Evolutionary conservation across 148 eudicot genomes (phyloP).

Genomic region (Heliosperma pusillum): DNA sequence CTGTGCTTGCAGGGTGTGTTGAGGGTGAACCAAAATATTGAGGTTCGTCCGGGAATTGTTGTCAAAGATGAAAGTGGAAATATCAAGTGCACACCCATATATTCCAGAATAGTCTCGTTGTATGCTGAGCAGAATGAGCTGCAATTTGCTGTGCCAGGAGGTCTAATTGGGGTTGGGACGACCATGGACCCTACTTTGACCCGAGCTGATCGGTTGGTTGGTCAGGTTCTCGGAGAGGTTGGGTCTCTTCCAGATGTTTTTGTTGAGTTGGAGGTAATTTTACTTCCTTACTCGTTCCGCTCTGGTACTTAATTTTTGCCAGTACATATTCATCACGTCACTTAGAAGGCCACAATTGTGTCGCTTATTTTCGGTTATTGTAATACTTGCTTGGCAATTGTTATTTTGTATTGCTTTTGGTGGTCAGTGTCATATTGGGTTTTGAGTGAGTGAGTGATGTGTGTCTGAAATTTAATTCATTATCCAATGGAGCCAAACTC

Average conservation of each 20-base stretch:
- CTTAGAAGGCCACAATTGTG: neutral
- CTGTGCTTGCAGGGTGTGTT: constrained; percentile 66
- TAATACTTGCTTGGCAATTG: neutral
- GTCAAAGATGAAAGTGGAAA: constrained; percentile 88
- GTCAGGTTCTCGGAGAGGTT: constrained; percentile 98
- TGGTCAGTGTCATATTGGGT: neutral
- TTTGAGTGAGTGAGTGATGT: neutral
- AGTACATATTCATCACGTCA: neutral
- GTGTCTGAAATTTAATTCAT: neutral
- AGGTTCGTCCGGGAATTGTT: constrained; percentile 94
- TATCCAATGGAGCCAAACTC: neutral
- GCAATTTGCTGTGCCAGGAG: constrained; percentile 96
- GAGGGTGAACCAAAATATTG: constrained; percentile 83
- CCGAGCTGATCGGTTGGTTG: constrained; percentile 95
- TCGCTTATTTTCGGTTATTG: neutral
- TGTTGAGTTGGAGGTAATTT: constrained; percentile 82
- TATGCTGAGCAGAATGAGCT: constrained; percentile 92
- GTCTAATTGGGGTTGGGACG: constrained; percentile 98
- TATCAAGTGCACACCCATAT: constrained; percentile 88
- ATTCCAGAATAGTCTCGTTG: constrained; percentile 88
- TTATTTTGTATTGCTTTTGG: neutral
- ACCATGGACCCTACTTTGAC: constrained; percentile 97
- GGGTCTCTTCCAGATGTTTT: constrained; percentile 91
- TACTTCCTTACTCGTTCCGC: neutral
- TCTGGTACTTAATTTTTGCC: neutral